Evolutionary conservation across 768 basidiomycete genomes (phyloP).

Genomic region (Arthromyces matolae): DNA sequence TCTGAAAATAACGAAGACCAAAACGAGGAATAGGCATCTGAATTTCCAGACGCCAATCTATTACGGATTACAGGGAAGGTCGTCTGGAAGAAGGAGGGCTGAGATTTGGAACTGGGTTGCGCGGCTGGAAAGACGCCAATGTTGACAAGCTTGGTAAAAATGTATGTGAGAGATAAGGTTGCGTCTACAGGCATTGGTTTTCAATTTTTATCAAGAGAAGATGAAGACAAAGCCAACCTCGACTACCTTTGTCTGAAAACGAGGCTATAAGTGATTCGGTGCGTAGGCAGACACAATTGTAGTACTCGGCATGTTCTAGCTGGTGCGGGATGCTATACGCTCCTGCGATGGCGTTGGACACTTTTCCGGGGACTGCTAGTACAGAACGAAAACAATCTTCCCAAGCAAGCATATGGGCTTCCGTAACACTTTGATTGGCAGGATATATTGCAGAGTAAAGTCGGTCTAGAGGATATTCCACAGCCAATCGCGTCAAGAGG

Average conservation of each 20-base stretch:
- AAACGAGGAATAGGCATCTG: slow-evolving; percentile 38
- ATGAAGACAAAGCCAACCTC: slow-evolving; percentile 39
- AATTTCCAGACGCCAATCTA: slow-evolving; percentile 27
- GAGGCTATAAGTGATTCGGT: slow-evolving; percentile 48
- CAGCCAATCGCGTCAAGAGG: slow-evolving; percentile 51
- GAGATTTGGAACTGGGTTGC: slow-evolving; percentile 48
- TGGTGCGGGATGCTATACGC: slow-evolving; percentile 36
- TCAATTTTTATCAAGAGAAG: too few relatives aligned
- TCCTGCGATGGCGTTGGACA: slow-evolving; percentile 64
- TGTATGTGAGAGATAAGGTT: slow-evolving; percentile 42
- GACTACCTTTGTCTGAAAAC: slow-evolving; percentile 32
- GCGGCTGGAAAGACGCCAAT: slow-evolving; percentile 60
- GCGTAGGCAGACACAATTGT: slow-evolving; percentile 47
- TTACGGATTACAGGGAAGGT: slow-evolving; percentile 46
- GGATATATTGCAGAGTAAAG: slow-evolving; percentile 52
- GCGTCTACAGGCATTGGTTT: too few relatives aligned
- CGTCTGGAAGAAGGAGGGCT: slow-evolving; percentile 66
- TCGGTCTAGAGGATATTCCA: slow-evolving; percentile 66
- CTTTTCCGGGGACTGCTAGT: slow-evolving; percentile 68
- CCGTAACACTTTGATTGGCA: slow-evolving; percentile 11
- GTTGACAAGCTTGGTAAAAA: slow-evolving; percentile 65
- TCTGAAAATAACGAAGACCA: slow-evolving; percentile 48
- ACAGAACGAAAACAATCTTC: slow-evolving; percentile 69
- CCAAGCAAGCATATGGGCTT: slow-evolving; percentile 49
- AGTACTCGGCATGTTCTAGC: slow-evolving; percentile 57